Conservation (phyloP, 2,329 filamentous ascomycete species). For the Endothia cerciana region DNA sequence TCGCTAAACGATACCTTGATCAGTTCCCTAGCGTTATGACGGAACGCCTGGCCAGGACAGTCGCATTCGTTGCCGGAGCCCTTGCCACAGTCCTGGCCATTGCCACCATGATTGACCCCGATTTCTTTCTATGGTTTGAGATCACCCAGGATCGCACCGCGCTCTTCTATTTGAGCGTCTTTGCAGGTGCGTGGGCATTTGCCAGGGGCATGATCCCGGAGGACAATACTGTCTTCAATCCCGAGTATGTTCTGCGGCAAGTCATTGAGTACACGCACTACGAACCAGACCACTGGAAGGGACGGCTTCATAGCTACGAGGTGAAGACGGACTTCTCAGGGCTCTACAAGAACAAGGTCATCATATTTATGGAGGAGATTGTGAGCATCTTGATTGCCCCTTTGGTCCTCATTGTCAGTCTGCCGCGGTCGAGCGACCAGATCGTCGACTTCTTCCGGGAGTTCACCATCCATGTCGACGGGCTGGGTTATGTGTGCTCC, state of each 20-base stretch:
- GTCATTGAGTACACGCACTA: conserved; percentile 95
- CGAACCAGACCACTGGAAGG: conserved; percentile 85
- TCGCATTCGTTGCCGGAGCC: conserved; percentile 86
- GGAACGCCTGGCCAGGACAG: conserved; percentile 79
- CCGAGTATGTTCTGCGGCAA: conserved; percentile 83
- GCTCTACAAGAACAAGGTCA: conserved; percentile 88
- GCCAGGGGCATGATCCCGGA: conserved; percentile 84
- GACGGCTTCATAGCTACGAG: conserved; percentile 88
- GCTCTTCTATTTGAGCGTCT: conserved; percentile 85
- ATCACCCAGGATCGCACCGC: conserved; percentile 87
- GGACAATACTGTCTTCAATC: conserved; percentile 88
- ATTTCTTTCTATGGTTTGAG: conserved; percentile 89
- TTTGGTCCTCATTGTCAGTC: conserved; percentile 81
- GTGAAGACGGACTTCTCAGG: conserved; percentile 88
- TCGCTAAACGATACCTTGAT: conserved; percentile 87
- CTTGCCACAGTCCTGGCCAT: conserved; percentile 84
- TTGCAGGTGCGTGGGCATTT: conserved; percentile 81
- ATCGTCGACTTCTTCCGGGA: conserved; percentile 98
- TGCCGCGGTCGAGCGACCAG: conserved; percentile 87
- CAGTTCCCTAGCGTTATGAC: conserved; percentile 97
- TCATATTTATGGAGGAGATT: conserved; percentile 92
- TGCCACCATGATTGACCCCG: conserved; percentile 84
- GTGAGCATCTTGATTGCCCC: conserved; percentile 91
- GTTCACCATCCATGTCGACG: conserved; percentile 96
- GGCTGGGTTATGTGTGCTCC: conserved; percentile 92